Conservation (phyloP, 352 stramenopile species). For the Phytophthora pseudosyringae region DNA sequence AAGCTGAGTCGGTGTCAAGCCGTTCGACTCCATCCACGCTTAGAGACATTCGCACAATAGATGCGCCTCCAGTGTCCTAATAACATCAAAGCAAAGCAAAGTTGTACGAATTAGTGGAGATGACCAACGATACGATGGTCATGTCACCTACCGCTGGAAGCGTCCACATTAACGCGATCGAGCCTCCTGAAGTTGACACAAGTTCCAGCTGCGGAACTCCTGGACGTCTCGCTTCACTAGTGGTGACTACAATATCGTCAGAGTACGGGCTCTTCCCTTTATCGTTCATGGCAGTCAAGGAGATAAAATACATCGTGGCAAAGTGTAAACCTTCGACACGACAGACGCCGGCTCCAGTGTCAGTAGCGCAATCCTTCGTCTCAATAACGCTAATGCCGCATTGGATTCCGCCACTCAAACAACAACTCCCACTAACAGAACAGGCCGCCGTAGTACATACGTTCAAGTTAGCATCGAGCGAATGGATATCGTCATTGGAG, state of each 20-base stretch:
- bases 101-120: not conserved
- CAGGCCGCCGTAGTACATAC: conserved; percentile 22
- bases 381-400: conserved; percentile 33
- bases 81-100: not conserved
- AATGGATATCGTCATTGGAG: not conserved
- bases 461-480: not conserved
- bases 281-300: conserved; percentile 41
- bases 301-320: conserved; percentile 38
- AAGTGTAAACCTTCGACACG: conserved; percentile 34
- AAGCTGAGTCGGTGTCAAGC: conserved; percentile 26
- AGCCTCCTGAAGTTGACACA: conserved; percentile 34
- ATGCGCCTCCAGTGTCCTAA: conserved; percentile 47
- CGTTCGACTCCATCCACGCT: conserved; percentile 36
- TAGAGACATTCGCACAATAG: conserved; percentile 47
- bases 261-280: conserved; percentile 43
- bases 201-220: conserved; percentile 34
- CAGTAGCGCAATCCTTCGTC: conserved; percentile 20
- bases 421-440: conserved; percentile 22
- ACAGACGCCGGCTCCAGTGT: conserved; percentile 14
- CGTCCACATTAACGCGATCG: conserved; percentile 41
- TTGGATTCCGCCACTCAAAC: conserved; percentile 4
- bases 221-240: conserved; percentile 32
- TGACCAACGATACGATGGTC: not conserved
- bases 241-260: conserved; percentile 5
- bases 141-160: conserved; percentile 39